A percentile compares a stretch with the other conserved stretches of the same genome.
Evolutionary conservation across 345 rosid genomes (phyloP).

Genomic region (Gossypium turneri): DNA sequence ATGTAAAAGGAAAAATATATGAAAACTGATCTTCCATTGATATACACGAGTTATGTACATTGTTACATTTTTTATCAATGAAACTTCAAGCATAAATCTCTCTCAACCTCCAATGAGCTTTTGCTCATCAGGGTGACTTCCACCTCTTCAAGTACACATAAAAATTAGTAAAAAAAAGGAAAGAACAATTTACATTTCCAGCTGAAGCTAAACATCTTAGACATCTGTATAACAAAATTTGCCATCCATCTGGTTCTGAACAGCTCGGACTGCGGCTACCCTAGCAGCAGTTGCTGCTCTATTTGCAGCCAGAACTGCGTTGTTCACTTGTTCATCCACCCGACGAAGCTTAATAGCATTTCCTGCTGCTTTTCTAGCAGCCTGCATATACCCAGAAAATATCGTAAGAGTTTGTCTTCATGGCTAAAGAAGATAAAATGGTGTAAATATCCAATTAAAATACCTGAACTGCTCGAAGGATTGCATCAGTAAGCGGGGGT

Average conservation of each 20-base stretch:
- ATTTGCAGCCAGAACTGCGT: slow-evolving; percentile 65
- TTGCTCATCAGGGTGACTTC: slow-evolving; percentile 34
- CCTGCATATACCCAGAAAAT: slow-evolving; percentile 32
- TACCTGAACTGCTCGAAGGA: slow-evolving; percentile 67
- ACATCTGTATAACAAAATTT: slow-evolving; percentile 70
- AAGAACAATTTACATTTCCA: slow-evolving; percentile 28
- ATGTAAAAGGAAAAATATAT: not conserved
- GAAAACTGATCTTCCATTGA: slow-evolving; percentile 36
- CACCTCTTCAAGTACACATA: slow-evolving; percentile 21
- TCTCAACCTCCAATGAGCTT: slow-evolving; percentile 49
- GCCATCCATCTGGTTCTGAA: slow-evolving; percentile 85
- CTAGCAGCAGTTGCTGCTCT: slow-evolving; percentile 93
- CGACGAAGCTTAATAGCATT: slow-evolving; percentile 52
- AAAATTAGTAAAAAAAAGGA: slow-evolving; percentile 18
- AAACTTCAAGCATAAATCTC: slow-evolving; percentile 23
- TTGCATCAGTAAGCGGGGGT: slow-evolving; percentile 39
- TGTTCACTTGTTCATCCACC: slow-evolving; percentile 78
- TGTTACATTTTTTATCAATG: slow-evolving; percentile 32
- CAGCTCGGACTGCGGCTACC: slow-evolving; percentile 93
- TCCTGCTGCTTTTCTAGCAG: slow-evolving; percentile 73
- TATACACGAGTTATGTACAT: slow-evolving; percentile 47
- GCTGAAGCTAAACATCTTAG: slow-evolving; percentile 19
- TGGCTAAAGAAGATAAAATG: not conserved
- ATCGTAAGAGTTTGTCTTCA: not conserved
- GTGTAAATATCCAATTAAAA: slow-evolving; percentile 3